Base-by-base conservation (phyloP, 805 yeast genomes). In the Wickerhamiella australiensis region DNA sequence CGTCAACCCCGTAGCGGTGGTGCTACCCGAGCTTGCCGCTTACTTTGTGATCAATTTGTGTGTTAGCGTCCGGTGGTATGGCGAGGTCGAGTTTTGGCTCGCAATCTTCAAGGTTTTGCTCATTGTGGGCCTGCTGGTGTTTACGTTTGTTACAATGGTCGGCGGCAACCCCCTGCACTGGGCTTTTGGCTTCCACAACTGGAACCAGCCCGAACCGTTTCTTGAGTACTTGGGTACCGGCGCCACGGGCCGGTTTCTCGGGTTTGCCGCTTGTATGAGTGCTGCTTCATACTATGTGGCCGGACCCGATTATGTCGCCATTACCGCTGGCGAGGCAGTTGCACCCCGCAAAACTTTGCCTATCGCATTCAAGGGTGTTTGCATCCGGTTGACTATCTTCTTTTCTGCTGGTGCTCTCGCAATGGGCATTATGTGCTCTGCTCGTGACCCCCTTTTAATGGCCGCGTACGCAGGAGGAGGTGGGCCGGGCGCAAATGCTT, bases 231-330 rank as follows among this genome's bases (percentile, higher is more conserved):
- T 46, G 43, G 41, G 29, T 17, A 37, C 37, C 9, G 88, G 88
- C 0, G 59, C 62, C 31, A 57, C 75, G 45, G 92, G 90, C 21
- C 67, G 80, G 52, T 80, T 82, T 57, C 75, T 80, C 57, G 94
- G 90, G 0, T 83, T 82, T 58, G 64, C 82, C 57, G 73, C 79
- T 0, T 81, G 88, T 53, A 63, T 84, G 42, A 72, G 76, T 48
- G 78, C 77, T 53, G 94, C 94, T 6, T 70, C 82, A 25, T 85
- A 81, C 62, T 82, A 92, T 12, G 78, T 83, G 55, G 85, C 85
- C 2, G 95, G 94, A 0, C 94, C 95, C 1, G 95, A 86, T 64
- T 82, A 83, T 57, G 76, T 86, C 31, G 74, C 90, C 1, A 80
- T 83, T 83, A 78, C 85, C 29, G 94, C 94, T 2, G 86, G 94